These are phyloP conservation scores for Crotalaria pallida DNA, from an alignment of 306 rosid species.

Conservation along the genomic window DNA sequence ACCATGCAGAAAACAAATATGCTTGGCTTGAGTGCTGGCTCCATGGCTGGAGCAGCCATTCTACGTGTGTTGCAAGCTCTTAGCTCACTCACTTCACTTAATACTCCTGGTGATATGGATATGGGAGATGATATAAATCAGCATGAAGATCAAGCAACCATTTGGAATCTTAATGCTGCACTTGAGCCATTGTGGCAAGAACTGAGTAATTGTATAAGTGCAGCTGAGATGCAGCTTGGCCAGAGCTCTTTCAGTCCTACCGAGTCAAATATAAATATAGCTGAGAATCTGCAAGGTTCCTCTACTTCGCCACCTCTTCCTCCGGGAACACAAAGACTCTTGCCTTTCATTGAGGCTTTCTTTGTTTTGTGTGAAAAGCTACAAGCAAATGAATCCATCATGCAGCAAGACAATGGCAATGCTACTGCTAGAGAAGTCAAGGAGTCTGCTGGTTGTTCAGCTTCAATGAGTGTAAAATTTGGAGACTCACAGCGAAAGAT, in stretches of 20 bases:
- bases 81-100: conserved; percentile 59
- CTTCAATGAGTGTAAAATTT: conserved; percentile 31
- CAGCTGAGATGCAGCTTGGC: conserved; percentile 78
- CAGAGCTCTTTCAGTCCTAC: conserved; percentile 60
- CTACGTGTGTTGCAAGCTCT: conserved; percentile 88
- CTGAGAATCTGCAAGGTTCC: conserved; percentile 74
- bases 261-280: conserved; percentile 48
- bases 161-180: conserved; percentile 80
- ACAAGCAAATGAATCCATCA: conserved; percentile 62
- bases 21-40: conserved; percentile 95
- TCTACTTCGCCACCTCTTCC: conserved; percentile 94
- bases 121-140: conserved; percentile 46
- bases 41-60: conserved; percentile 97
- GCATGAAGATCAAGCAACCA: conserved; percentile 71
- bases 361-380: conserved; percentile 94
- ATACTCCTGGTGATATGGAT: conserved; percentile 39
- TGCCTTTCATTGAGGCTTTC: conserved; percentile 96
- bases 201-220: conserved; percentile 89
- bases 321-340: conserved; percentile 92
- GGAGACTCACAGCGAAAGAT: conserved; percentile 64
- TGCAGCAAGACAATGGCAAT: conserved; percentile 60
- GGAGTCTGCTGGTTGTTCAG: conserved; percentile 71
- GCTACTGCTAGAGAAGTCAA: conserved; percentile 92
- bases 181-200: conserved; percentile 97
- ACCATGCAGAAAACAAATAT: conserved; percentile 84